Base-by-base conservation (phyloP, 768 basidiomycete species). In the Xanthoconium purpureum region DNA sequence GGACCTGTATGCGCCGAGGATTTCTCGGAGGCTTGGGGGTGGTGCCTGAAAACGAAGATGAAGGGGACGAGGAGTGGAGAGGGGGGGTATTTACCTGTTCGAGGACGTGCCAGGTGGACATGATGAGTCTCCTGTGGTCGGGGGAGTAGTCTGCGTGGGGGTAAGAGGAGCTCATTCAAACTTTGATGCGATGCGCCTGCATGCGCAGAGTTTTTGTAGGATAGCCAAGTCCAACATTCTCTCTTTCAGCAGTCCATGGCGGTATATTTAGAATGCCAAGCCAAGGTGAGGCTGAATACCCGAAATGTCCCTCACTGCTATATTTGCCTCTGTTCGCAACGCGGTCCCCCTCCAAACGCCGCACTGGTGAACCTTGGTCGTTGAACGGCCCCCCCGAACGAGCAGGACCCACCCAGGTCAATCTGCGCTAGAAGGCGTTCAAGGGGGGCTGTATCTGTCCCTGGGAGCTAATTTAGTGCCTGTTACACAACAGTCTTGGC, bases 11-110 rank as follows among this genome's bases (percentile, higher is more conserved):
- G 94, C 93, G 38, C 82, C 80, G 28, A 97, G 84, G 42, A 97
- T 94, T 63, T 94, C 92, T 47, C 89, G 82, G 43, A 97, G 78
- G 58, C 77, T 85, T 0, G 94, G 92, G 1, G 94, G 90, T 29
- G 92, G 84, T 6, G 84, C 66, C 88, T 91, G 65, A 10, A 37
- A 33, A 38, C 35, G 51, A 40, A 13, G 47, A 45, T 63, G 51
- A 53, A n/a, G 24, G 52, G 29, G 39, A 40, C 20, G 17, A 18
- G 24, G n/a, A 3, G 42, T 37, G 52, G 59, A 45, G 12, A 44
- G 30, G 50, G 24, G 29, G 11, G 2, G 40, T 30, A 50, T 33
- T 40, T 54, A 80, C 80, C 76, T 81, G 79, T 49, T 80, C 77
- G 44, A 80, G 67, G 50, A 75, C 57, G 13, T 78, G 76, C 72